Conservation (phyloP, 1,139 yeast genomes). For the Taphrina confusa region DNA sequence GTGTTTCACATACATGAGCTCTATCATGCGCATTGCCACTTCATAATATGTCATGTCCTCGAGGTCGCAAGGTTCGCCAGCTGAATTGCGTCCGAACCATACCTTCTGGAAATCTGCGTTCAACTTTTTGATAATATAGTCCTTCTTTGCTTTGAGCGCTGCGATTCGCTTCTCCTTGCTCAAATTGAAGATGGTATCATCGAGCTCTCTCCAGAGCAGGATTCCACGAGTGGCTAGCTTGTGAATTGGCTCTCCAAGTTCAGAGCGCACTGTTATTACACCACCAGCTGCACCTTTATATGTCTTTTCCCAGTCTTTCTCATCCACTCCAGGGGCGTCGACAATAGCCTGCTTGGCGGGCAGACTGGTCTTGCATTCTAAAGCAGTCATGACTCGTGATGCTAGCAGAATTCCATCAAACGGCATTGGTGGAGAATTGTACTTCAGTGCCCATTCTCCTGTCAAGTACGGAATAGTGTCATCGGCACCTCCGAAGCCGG, state of each 20-base stretch:
- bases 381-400: constrained; percentile 95
- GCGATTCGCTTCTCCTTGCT: constrained; percentile 88
- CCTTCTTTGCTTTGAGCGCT: constrained; percentile 78
- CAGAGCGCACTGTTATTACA: constrained; percentile 90
- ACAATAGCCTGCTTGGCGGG: constrained; percentile 93
- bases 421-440: constrained; percentile 97
- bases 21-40: constrained; percentile 83
- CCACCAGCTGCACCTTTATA: constrained; percentile 97
- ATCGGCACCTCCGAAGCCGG: constrained; percentile 96
- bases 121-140: constrained; percentile 76
- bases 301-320: constrained; percentile 86
- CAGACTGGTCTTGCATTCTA: constrained; percentile 91
- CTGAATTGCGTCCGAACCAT: constrained; percentile 82
- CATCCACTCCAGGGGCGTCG: constrained; percentile 85
- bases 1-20: constrained; percentile 79
- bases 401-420: constrained; percentile 96
- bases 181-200: constrained; percentile 83
- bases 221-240: constrained; percentile 98
- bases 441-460: constrained; percentile 87
- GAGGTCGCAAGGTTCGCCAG: constrained; percentile 62
- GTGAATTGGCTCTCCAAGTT: constrained; percentile 99
- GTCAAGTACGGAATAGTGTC: constrained; percentile 97
- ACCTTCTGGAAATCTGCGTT: constrained; percentile 97
- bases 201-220: constrained; percentile 93
- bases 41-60: constrained; percentile 95